phyloP scores from a whole-genome alignment of 2,329 filamentous ascomycete genomes.

The Fusarium penzigii region DNA sequence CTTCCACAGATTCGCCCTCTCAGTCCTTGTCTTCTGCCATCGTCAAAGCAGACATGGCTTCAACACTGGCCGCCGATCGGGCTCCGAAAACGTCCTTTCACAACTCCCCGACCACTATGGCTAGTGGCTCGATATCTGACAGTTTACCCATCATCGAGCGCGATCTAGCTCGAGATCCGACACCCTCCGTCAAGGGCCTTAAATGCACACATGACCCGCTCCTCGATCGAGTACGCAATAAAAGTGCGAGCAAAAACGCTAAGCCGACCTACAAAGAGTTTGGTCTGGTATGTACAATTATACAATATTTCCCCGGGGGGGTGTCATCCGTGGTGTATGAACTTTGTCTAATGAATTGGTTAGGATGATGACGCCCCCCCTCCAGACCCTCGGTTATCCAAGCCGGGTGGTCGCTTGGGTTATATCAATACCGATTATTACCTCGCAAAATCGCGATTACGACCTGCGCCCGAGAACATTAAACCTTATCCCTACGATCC shows the following conservation, averaged over 20 bases:
- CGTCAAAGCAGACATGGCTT: constrained; percentile 57
- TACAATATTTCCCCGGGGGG: constrained; percentile 49
- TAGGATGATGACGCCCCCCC: constrained; percentile 79
- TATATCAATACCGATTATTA: constrained; percentile 72
- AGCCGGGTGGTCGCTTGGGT: constrained; percentile 60
- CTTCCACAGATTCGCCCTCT: constrained; percentile 54
- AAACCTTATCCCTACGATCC: constrained; percentile 81
- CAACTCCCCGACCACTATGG: constrained; percentile 30
- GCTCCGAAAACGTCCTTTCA: constrained; percentile 29
- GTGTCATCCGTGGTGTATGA: constrained; percentile 59
- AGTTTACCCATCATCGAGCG: constrained; percentile 40
- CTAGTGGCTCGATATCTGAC: constrained; percentile 38
- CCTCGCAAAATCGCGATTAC: constrained; percentile 70
- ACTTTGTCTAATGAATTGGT: constrained; percentile 61
- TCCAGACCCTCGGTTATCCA: constrained; percentile 78
- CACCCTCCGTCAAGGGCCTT: constrained; percentile 54
- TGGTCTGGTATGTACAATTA: constrained; percentile 63
- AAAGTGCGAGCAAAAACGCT: constrained; percentile 54
- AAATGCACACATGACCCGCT: constrained; percentile 64
- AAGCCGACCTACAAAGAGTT: constrained; percentile 65
- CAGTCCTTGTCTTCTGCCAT: constrained; percentile 48
- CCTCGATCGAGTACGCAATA: constrained; percentile 51
- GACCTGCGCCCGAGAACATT: constrained; percentile 74
- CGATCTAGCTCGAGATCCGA: constrained; percentile 58
- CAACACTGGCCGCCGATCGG: constrained; percentile 48